Evolutionary conservation across 768 basidiomycete species (phyloP), one percentile per base, ranked within the genome.

Genomic region (Dioszegia crocea): DNA sequence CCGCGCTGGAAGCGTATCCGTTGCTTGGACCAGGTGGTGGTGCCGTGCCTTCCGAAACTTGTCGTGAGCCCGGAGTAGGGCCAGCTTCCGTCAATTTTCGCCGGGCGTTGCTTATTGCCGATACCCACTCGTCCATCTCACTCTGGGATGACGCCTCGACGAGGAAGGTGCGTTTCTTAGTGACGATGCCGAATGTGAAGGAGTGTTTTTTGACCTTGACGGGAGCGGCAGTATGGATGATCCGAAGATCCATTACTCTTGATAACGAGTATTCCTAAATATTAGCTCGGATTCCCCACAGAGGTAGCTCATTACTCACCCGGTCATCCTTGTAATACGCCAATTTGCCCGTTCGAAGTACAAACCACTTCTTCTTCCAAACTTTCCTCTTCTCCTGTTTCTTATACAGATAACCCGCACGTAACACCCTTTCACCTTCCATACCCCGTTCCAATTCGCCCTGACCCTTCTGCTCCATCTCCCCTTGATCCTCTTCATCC

Each of bases 291-390:
- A 9, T 19, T 31, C 17, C 19, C 3, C 1, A 29, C 19, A n/a
- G 12, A 36, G 40, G 5, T 11, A 0, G n/a, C 3, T 8, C 23
- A 19, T 27, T 21, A 39, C 73, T 44, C 44, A 79, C 79, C 67
- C 89, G 88, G 30, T 88, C 86, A 47, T 84, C 91, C 81, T 98
- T 97, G 84, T 98, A 98, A 78, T 94, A 97, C 3, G 91, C 91
- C 49, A 99, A 80, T 77, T 96, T 91, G 2, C 88, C 88, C 0
- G 90, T 84, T 17, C 94, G 84, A 59, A 99, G 80, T 1, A 99
- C 96, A 68, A 98, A 98, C 94, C 94, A 98, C 21, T 93, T 84
- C 79, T 92, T 93, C 83, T 98, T 97, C 96, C 96, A 99, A 1
- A 88, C 94, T 88, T 97, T 97, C 77, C 96, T 81, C 58, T 91